These are phyloP conservation scores for Madurella fahalii DNA, from an alignment of 2,329 filamentous ascomycete species.

Conservation along the genomic window DNA sequence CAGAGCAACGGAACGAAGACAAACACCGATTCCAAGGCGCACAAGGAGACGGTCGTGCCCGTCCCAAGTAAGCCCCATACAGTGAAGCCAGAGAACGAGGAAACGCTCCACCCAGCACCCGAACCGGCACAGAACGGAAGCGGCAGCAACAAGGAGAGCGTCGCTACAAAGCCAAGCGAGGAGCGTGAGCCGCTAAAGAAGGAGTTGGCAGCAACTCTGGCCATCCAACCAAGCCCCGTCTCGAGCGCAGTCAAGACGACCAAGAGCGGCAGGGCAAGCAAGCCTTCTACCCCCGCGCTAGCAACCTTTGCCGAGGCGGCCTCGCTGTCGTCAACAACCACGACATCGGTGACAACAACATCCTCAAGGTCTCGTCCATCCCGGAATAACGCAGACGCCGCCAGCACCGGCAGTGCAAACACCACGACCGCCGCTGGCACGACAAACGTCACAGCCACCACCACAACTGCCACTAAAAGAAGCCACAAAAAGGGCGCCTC, in stretches of 20 bases:
- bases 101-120: slow-evolving; percentile 23
- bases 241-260: slow-evolving; percentile 45
- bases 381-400: slow-evolving; percentile 37
- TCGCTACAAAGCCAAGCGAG: slow-evolving; percentile 1
- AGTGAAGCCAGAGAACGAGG: slow-evolving; percentile 29
- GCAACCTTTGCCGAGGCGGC: slow-evolving; percentile 55
- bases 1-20: slow-evolving; percentile 31
- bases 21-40: slow-evolving; percentile 46
- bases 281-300: slow-evolving; percentile 61
- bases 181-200: slow-evolving; percentile 31
- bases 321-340: background rate
- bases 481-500: slow-evolving; percentile 57
- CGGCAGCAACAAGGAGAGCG: slow-evolving; percentile 19
- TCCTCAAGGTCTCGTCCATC: slow-evolving; percentile 47
- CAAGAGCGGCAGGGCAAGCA: slow-evolving; percentile 63
- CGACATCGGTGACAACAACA: background rate
- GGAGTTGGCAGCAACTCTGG: slow-evolving; percentile 33
- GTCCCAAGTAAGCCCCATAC: slow-evolving; percentile 29
- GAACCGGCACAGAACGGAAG: slow-evolving; percentile 22
- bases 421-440: background rate
- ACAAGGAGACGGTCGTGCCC: slow-evolving; percentile 43
- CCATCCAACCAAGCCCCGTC: slow-evolving; percentile 35
- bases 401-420: slow-evolving; percentile 9
- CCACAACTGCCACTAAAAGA: slow-evolving; percentile 42
- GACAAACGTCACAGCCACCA: slow-evolving; percentile 8